phyloP scores from a whole-genome alignment of 371 early-diverging fungal genomes.

The Sporodiniella umbellata region DNA sequence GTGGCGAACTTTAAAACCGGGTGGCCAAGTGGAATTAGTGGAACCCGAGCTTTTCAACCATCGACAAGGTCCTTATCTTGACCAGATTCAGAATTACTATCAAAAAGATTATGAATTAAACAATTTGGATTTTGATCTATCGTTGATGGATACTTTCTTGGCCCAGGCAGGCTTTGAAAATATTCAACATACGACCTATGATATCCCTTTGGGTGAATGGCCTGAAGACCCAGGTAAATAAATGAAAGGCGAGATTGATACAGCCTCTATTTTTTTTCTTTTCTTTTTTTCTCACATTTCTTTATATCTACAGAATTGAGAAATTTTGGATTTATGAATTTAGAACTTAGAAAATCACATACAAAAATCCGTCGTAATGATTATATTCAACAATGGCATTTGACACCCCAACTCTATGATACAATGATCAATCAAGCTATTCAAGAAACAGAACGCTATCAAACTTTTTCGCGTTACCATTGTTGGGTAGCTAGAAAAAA shows the following conservation, averaged over 20 bases:
- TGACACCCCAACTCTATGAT: conserved; percentile 40
- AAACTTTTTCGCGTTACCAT: conserved; percentile 36
- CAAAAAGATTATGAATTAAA: conserved; percentile 24
- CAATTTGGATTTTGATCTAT: conserved; percentile 20
- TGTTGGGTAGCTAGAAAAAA: conserved; percentile 41
- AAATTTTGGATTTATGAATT: conserved; percentile 49
- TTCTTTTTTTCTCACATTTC: too few species aligned
- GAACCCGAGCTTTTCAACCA: conserved; percentile 38
- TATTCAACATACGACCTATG: conserved; percentile 24
- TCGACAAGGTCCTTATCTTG: conserved; percentile 41
- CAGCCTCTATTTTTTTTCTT: background rate
- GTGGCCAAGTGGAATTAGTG: conserved; percentile 37
- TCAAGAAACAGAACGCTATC: conserved; percentile 43
- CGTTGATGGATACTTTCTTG: conserved; percentile 11
- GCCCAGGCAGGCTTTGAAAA: conserved; percentile 24
- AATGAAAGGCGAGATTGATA: background rate
- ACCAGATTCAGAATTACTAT: conserved; percentile 35
- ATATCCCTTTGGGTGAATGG: conserved; percentile 53
- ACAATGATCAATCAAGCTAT: conserved; percentile 30
- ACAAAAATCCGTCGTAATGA: conserved; percentile 29
- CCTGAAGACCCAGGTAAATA: conserved; percentile 35
- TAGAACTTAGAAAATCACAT: conserved; percentile 37
- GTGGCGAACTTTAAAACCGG: conserved; percentile 40
- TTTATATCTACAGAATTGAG: conserved; percentile 31
- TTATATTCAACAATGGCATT: conserved; percentile 32